Evolutionary conservation across 768 basidiomycete species (phyloP).

Genomic region (Naganishia randhawae): DNA sequence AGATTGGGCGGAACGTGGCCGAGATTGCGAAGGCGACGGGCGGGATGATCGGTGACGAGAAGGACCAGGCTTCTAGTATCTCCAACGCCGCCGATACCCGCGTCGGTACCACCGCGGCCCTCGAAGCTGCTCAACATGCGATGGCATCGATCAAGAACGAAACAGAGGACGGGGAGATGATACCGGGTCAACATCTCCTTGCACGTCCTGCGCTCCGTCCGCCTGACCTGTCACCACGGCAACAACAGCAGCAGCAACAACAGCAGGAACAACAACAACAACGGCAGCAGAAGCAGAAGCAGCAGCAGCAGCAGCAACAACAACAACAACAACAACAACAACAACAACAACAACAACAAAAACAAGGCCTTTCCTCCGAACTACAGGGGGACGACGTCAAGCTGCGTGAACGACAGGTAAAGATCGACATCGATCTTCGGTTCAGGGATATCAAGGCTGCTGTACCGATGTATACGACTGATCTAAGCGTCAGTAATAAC

Average conservation of each 20-base stretch:
- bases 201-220: conserved; percentile 79
- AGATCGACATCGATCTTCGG: conserved; percentile 84
- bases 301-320: no score
- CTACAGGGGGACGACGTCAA: conserved; percentile 18
- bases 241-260: background rate
- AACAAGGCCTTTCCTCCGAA: conserved; percentile 4
- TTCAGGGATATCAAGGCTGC: conserved; percentile 94
- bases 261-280: background rate
- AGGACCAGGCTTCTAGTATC: no score
- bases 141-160: conserved; percentile 22
- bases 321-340: background rate
- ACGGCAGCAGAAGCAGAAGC: background rate
- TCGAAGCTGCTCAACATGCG: conserved; percentile 31
- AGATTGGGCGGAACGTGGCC: conserved; percentile 81
- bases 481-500: conserved; percentile 85
- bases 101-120: background rate
- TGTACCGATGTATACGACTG: conserved; percentile 83
- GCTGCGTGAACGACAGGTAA: conserved; percentile 39
- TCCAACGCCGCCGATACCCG: no score
- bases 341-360: background rate
- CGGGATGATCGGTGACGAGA: background rate
- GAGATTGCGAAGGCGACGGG: conserved; percentile 42
- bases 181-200: conserved; percentile 80
- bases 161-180: conserved; percentile 55
- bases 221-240: conserved; percentile 53